These are phyloP conservation scores for Amphichorda felina DNA, from an alignment of 2,329 filamentous ascomycete genomes.

Conservation along the genomic window DNA sequence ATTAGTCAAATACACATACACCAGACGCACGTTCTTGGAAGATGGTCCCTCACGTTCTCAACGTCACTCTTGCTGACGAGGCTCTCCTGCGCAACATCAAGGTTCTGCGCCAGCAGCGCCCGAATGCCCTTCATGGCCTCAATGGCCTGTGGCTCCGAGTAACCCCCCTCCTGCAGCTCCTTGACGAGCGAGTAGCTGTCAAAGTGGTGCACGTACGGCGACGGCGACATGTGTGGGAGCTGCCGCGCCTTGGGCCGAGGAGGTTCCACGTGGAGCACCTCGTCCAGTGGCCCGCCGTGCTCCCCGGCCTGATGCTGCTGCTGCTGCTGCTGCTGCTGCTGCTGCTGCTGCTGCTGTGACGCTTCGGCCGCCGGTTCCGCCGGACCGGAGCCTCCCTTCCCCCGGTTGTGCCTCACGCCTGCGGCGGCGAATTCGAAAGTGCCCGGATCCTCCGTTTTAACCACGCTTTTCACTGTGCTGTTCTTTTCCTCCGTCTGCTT, in stretches of 20 bases:
- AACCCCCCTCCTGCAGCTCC: constrained; percentile 63
- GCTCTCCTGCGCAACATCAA: constrained; percentile 67
- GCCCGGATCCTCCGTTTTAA: constrained; percentile 1
- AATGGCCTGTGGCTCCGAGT: constrained; percentile 62
- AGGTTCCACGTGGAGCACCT: constrained; percentile 32
- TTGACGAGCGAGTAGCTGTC: constrained; percentile 86
- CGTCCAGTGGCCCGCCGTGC: constrained; percentile 37
- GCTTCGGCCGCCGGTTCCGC: not conserved
- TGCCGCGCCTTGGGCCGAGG: constrained; percentile 27
- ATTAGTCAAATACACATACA: too few relatives aligned
- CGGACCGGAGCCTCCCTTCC: too few relatives aligned
- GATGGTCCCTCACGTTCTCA: constrained; percentile 49
- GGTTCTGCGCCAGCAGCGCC: constrained; percentile 61
- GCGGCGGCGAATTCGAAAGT: too few relatives aligned
- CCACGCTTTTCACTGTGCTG: constrained; percentile 1
- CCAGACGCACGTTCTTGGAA: not conserved
- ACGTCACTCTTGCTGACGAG: constrained; percentile 86
- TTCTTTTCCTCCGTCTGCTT: not conserved
- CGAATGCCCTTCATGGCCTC: constrained; percentile 90
- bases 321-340: constrained; percentile 5
- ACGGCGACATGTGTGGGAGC: constrained; percentile 57
- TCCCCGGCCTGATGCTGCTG: constrained; percentile 14
- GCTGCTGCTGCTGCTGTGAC: constrained; percentile 4
- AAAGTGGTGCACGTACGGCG: constrained; percentile 89
- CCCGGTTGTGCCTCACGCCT: too few relatives aligned